phyloP scores from a whole-genome alignment of 2,329 filamentous ascomycete species.

The Ascochyta pisi region DNA sequence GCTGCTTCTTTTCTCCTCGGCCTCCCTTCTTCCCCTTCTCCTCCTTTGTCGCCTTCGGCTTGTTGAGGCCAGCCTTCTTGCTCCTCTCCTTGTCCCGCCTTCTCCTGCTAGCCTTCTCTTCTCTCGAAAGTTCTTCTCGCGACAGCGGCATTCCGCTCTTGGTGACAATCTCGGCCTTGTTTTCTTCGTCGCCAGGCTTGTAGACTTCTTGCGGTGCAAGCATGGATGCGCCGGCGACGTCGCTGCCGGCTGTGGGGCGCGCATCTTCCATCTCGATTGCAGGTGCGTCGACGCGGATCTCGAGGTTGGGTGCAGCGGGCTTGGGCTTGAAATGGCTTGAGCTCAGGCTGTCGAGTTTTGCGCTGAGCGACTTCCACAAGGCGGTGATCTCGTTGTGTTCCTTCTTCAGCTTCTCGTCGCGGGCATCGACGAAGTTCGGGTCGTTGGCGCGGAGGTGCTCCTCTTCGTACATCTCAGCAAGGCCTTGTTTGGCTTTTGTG shows the following conservation, averaged over 20 bases:
- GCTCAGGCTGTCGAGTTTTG: constrained; percentile 84
- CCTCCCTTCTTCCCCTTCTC: constrained; percentile 59
- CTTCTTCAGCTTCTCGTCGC: constrained; percentile 80
- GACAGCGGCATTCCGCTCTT: constrained; percentile 80
- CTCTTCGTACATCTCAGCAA: constrained; percentile 93
- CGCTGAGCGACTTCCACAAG: constrained; percentile 82
- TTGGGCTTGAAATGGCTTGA: constrained; percentile 97
- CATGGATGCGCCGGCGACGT: constrained; percentile 71
- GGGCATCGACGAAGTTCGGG: constrained; percentile 79
- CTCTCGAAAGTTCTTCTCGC: constrained; percentile 84
- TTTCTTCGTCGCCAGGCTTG: constrained; percentile 73
- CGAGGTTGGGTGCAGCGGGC: constrained; percentile 78
- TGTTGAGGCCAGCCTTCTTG: constrained; percentile 68
- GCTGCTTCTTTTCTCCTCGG: constrained; percentile 56
- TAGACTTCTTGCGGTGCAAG: constrained; percentile 96
- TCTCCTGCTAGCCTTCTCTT: constrained; percentile 79
- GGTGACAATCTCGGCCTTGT: constrained; percentile 74
- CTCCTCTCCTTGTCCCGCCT: constrained; percentile 86
- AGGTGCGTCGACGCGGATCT: constrained; percentile 88
- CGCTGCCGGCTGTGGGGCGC: constrained; percentile 81
- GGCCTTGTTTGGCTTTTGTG: constrained; percentile 81
- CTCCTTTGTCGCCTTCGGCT: constrained; percentile 51
- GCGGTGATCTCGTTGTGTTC: constrained; percentile 83
- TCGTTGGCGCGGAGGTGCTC: constrained; percentile 82
- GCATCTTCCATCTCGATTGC: constrained; percentile 95